Conservation (phyloP, 306 rosid genomes). For the Benincasa hispida region DNA sequence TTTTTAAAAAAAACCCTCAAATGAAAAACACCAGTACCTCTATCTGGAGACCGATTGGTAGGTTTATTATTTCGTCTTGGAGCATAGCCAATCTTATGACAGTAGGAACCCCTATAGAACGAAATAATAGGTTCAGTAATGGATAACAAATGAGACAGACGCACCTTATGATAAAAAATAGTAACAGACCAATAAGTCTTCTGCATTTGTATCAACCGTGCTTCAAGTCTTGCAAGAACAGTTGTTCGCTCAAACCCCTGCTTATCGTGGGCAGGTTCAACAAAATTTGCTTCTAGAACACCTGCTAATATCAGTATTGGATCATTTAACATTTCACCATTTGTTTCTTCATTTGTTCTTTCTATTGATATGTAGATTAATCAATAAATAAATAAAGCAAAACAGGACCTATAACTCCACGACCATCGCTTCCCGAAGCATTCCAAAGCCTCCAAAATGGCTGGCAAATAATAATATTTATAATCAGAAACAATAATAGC, state of each 20-base stretch:
- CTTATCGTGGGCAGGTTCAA: constrained; percentile 98
- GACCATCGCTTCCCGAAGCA: constrained; percentile 94
- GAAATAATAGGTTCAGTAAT: constrained; percentile 8
- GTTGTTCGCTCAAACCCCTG: constrained; percentile 98
- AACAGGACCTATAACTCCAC: constrained; percentile 85
- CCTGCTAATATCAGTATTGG: constrained; percentile 29
- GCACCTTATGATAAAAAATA: background rate
- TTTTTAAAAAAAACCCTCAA: background rate
- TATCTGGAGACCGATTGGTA: constrained; percentile 14
- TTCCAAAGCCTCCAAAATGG: constrained; percentile 99
- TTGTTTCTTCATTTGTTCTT: background rate
- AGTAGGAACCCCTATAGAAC: constrained; percentile 38
- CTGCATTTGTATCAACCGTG: constrained; percentile 64
- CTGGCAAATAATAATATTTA: constrained; percentile 31
- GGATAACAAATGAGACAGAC: background rate
- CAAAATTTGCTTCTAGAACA: constrained; percentile 94
- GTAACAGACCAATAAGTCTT: constrained; percentile 68
- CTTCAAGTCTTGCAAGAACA: constrained; percentile 75
- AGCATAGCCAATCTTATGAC: constrained; percentile 75
- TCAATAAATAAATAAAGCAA: background rate
- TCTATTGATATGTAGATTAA: background rate
- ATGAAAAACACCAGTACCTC: constrained; percentile 32
- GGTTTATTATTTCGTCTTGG: constrained; percentile 27
- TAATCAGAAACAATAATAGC: constrained; percentile 12
- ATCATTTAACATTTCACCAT: background rate